Evolutionary conservation across 768 basidiomycete genomes (phyloP).

Genomic region (Leccinum fibrillosum): DNA sequence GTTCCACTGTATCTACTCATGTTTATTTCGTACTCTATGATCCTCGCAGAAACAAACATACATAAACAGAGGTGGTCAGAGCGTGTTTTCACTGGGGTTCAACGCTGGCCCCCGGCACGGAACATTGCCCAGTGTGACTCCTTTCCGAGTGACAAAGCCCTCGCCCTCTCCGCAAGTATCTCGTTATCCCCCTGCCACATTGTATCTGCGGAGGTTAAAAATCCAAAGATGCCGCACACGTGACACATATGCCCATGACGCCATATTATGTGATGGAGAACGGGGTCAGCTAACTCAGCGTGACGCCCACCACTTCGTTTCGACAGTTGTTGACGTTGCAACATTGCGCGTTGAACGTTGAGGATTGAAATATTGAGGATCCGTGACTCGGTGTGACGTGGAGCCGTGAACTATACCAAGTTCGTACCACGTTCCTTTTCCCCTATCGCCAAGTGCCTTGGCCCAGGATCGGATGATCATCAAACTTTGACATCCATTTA

Average conservation of each 20-base stretch:
- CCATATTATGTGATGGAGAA: too few species aligned
- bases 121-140: not conserved
- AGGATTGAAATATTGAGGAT: not conserved
- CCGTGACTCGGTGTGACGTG: not conserved
- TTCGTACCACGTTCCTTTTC: not conserved
- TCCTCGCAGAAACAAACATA: too few species aligned
- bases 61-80: too few species aligned
- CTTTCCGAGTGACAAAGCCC: not conserved
- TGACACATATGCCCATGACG: too few species aligned
- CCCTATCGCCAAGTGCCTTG: not conserved
- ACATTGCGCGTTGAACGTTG: too few species aligned
- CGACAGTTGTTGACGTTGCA: too few species aligned
- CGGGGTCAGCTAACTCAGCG: too few species aligned
- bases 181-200: not conserved
- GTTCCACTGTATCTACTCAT: too few species aligned
- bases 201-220: not conserved
- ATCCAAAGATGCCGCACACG: not conserved
- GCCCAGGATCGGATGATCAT: conserved; percentile 7
- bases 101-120: not conserved
- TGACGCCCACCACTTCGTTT: too few species aligned
- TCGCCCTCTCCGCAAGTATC: not conserved
- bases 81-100: too few species aligned
- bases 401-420: not conserved
- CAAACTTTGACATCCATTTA: not conserved
- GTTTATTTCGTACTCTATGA: too few species aligned